Percentiles rank a stretch among this genome's conserved stretches.
Evolutionary conservation across 2,329 filamentous ascomycete species (phyloP).

Genomic region (Keithomyces neogunnii): DNA sequence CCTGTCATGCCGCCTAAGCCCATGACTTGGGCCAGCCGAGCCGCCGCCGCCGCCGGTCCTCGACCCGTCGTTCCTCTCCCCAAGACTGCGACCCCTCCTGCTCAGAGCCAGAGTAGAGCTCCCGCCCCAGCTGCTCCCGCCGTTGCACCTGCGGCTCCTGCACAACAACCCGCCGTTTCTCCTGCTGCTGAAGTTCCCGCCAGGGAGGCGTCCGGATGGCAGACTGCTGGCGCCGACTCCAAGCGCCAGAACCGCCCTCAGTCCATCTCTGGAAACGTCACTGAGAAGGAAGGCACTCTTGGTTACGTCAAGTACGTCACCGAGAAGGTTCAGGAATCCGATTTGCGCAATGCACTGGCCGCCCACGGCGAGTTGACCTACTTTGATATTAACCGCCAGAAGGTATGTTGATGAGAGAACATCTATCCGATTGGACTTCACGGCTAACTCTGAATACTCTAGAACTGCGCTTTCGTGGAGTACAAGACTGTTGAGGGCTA

Average conservation of each 20-base stretch:
- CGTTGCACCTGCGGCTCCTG: constrained; percentile 26
- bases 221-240: constrained; percentile 74
- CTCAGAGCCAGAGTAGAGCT: constrained; percentile 39
- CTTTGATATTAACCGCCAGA: constrained; percentile 72
- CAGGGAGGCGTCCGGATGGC: constrained; percentile 61
- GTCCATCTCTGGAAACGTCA: constrained; percentile 47
- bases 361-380: constrained; percentile 64
- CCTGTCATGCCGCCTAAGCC: constrained; percentile 45
- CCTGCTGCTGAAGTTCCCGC: constrained; percentile 29
- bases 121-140: constrained; percentile 39
- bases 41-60: constrained; percentile 49
- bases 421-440: not conserved
- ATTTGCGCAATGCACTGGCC: constrained; percentile 62
- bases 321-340: constrained; percentile 70
- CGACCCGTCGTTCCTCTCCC: constrained; percentile 44
- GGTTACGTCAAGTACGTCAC: constrained; percentile 96
- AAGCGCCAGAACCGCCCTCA: constrained; percentile 75
- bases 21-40: constrained; percentile 68
- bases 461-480: constrained; percentile 98
- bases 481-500: constrained; percentile 77
- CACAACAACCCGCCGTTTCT: constrained; percentile 28
- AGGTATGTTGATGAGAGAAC: constrained; percentile 47
- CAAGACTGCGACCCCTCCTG: constrained; percentile 48
- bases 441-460: constrained; percentile 3
- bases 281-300: constrained; percentile 67